Conservation (phyloP, 2,329 filamentous ascomycete genomes). For the Orbilia ellipsospora region DNA sequence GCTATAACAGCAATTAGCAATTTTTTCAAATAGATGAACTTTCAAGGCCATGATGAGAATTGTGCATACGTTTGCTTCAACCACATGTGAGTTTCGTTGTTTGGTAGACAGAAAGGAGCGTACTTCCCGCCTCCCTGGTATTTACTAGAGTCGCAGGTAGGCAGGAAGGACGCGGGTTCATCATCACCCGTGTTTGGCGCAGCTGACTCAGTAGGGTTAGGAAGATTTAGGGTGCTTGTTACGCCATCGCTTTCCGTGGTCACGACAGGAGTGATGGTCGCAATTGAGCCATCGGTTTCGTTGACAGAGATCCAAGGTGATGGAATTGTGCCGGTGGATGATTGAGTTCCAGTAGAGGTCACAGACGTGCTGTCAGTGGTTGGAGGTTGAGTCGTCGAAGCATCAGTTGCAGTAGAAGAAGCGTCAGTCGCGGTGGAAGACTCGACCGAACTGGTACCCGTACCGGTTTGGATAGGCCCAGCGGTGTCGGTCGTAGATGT, state of each 20-base stretch:
- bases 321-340: slow-evolving; percentile 18
- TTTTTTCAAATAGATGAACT: background rate
- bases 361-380: slow-evolving; percentile 22
- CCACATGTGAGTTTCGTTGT: slow-evolving; percentile 34
- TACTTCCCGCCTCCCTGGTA: slow-evolving; percentile 48
- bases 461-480: slow-evolving; percentile 3
- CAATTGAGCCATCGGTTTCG: slow-evolving; percentile 44
- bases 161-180: slow-evolving; percentile 46
- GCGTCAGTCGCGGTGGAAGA: slow-evolving; percentile 14
- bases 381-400: slow-evolving; percentile 7
- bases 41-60: background rate
- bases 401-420: slow-evolving; percentile 11
- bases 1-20: slow-evolving; percentile 7
- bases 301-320: slow-evolving; percentile 52
- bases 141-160: slow-evolving; percentile 43
- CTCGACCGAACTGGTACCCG: slow-evolving; percentile 18
- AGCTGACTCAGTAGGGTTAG: slow-evolving; percentile 30
- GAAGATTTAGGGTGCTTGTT: slow-evolving; percentile 43
- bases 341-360: slow-evolving; percentile 29
- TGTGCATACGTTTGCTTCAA: slow-evolving; percentile 43
- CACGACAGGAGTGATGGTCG: slow-evolving; percentile 38
- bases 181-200: slow-evolving; percentile 18
- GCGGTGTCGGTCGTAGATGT: slow-evolving; percentile 31
- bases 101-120: slow-evolving; percentile 47
- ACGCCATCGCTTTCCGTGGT: slow-evolving; percentile 43